Evolutionary conservation across 148 eudicot species (phyloP).

Genomic region (Selenicereus undatus): DNA sequence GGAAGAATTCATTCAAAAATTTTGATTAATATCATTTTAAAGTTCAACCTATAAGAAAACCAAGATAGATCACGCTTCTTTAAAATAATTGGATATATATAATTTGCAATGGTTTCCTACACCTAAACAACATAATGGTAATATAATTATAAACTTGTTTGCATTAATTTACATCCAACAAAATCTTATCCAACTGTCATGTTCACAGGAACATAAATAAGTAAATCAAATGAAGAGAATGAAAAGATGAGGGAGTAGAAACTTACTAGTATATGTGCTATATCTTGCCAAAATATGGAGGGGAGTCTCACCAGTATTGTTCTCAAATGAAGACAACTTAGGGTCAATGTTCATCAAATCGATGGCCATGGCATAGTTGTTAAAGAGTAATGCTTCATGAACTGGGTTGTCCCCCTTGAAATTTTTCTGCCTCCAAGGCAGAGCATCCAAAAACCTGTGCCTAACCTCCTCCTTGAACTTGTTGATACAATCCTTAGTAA

Average conservation of each 20-base stretch:
- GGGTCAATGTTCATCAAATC: neutral
- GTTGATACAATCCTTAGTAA: neutral
- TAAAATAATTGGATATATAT: too few relatives aligned
- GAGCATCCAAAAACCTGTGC: too few relatives aligned
- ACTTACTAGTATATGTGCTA: neutral
- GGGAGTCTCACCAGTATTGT: neutral
- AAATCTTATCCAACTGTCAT: too few relatives aligned
- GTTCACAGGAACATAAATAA: neutral
- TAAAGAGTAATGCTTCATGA: neutral
- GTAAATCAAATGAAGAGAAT: neutral
- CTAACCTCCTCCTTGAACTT: neutral
- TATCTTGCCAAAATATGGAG: neutral
- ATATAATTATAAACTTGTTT: too few relatives aligned
- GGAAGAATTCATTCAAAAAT: too few relatives aligned
- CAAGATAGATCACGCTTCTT: too few relatives aligned
- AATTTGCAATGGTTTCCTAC: too few relatives aligned
- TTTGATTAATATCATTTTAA: too few relatives aligned
- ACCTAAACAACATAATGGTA: too few relatives aligned
- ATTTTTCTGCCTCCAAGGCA: constrained; percentile 1
- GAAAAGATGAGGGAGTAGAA: neutral
- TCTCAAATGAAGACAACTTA: neutral
- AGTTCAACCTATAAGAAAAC: too few relatives aligned
- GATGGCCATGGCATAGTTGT: neutral
- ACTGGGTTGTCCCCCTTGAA: neutral
- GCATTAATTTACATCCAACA: too few relatives aligned